Base-by-base conservation (phyloP, 2,329 filamentous ascomycete species). In the Xylaria hypoxylon region DNA sequence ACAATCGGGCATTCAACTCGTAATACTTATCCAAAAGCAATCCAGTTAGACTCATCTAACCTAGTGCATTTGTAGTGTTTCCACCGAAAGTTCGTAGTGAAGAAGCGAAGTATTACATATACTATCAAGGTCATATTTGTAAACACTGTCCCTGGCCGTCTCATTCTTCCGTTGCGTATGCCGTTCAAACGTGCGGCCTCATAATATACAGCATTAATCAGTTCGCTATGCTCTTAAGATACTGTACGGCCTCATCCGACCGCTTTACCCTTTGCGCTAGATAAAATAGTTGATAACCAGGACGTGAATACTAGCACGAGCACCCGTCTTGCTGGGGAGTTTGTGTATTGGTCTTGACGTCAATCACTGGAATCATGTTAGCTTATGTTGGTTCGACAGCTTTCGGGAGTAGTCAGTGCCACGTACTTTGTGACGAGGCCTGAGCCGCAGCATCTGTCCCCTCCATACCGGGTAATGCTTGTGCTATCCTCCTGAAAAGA, bases 401-500 rank as follows among this genome's bases (percentile, higher is more conserved):
- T n/a, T 24, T 47, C 17, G 3, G 22, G 50, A 59, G 24, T 17
- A 33, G 35, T 40, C 28, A 7, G 24, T 45, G 55, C 40, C 22
- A 87, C 91, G 76, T 84, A 96, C 92, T 97, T 82, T 95, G 93
- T 79, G 83, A 90, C 10, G 86, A 85, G 50, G 87, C 86, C 79
- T 92, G 90, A 67, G 89, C 90, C 73, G 91, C 90, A 73, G 90
- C 89, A 71, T 93, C 92, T 72, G 94, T 90, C 15, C 93, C 94
- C 80, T 99, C 96, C 96, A 99, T 98, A 24, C 96, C 96, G 7
- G 96, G 96, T 74, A 99, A 84, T 42, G 96, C 96, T 82, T 99
- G 96, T 45, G 96, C 96, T 88, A 99, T 99, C 84, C 94, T 91
- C 86, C 94, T 93, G 84, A 99, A 99, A 64, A 99, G 85, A 73